phyloP scores from a whole-genome alignment of 2,329 filamentous ascomycete genomes.

The Verticillium albo-atrum region DNA sequence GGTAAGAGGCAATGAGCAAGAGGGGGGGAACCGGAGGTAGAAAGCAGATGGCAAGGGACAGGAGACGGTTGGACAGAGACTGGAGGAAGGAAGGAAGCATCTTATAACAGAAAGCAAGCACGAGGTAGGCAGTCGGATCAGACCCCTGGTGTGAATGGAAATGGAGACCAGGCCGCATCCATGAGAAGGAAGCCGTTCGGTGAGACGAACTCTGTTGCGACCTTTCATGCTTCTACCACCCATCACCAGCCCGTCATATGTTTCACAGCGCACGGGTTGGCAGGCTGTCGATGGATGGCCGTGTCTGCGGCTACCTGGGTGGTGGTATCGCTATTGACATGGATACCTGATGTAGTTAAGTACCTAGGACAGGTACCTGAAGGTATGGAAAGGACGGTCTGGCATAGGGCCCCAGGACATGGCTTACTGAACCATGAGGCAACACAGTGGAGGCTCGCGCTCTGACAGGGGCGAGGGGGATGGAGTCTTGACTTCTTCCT shows the following conservation, averaged over 20 bases:
- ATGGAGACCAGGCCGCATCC: background rate
- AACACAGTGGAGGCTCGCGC: background rate
- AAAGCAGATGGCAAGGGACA: background rate
- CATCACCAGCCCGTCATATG: background rate
- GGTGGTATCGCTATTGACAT: background rate
- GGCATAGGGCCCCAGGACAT: background rate
- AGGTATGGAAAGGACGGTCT: background rate
- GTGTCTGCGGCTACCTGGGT: background rate
- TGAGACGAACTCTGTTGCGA: background rate
- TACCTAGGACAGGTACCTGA: background rate
- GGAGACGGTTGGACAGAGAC: background rate
- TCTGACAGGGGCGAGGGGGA: background rate
- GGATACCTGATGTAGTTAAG: background rate
- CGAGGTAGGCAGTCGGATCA: background rate
- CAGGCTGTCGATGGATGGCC: background rate
- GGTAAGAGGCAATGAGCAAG: constrained; percentile 2
- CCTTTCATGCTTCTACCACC: background rate
- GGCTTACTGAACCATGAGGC: background rate
- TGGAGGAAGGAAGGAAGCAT: too few relatives aligned
- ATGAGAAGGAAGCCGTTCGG: background rate
- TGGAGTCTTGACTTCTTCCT: background rate
- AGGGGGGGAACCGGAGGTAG: background rate
- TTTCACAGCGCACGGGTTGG: background rate
- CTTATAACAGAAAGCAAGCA: background rate
- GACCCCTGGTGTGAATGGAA: background rate